Evolutionary conservation across 1,284 basidiomycete genomes (phyloP).

Genomic region (Violaceomyces palustris): DNA sequence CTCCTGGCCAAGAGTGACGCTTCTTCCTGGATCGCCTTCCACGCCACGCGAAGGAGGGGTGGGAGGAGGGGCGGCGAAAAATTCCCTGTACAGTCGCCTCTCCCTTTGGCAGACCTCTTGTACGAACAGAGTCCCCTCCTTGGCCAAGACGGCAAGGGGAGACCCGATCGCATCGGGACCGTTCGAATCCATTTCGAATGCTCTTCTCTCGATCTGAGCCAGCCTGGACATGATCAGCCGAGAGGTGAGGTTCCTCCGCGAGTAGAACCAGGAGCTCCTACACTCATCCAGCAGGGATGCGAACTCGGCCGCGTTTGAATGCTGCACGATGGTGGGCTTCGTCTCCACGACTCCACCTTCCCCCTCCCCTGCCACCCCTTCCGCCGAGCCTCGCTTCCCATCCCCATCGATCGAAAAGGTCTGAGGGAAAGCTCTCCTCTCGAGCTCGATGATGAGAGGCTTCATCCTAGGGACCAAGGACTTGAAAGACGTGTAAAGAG

Average conservation of each 20-base stretch:
- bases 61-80: too few species aligned
- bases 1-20: too few species aligned
- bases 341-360: neutral
- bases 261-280: slow-evolving; percentile 25
- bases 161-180: too few species aligned
- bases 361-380: neutral
- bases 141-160: too few species aligned
- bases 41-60: too few species aligned
- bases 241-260: slow-evolving; percentile 17
- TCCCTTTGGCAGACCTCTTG: too few species aligned
- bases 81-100: too few species aligned
- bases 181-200: too few species aligned
- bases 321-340: neutral
- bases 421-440: slow-evolving; percentile 13
- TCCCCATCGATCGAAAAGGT: too few species aligned
- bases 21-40: too few species aligned
- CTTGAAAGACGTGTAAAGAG: too few species aligned
- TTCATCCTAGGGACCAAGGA: slow-evolving; percentile 20
- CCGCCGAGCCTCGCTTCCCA: neutral
- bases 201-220: slow-evolving; percentile 23
- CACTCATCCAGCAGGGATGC: slow-evolving; percentile 32
- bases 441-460: slow-evolving; percentile 27
- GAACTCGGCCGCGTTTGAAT: slow-evolving; percentile 28
- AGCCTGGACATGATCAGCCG: slow-evolving; percentile 14
- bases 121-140: too few species aligned